phyloP scores from a whole-genome alignment of 2,329 filamentous ascomycete genomes.

The Scopulariopsis brevicaulis region DNA sequence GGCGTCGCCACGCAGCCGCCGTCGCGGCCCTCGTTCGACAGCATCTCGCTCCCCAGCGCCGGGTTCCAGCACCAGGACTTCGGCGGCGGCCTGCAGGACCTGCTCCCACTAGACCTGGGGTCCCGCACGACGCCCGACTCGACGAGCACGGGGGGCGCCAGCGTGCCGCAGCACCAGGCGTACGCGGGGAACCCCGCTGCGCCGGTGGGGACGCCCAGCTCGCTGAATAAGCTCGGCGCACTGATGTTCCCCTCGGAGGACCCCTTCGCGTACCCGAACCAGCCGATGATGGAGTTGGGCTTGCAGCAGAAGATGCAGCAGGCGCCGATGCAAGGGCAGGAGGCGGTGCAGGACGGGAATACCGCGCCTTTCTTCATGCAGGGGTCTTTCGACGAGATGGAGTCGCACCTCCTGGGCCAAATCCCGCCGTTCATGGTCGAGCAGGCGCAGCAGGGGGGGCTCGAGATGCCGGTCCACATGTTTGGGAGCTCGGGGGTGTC shows the following conservation, averaged over 20 bases:
- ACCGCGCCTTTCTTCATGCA: slow-evolving; percentile 37
- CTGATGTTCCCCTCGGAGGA: slow-evolving; percentile 75
- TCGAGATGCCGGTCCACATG: slow-evolving; percentile 1
- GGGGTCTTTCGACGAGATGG: slow-evolving; percentile 50
- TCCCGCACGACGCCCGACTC: slow-evolving; percentile 30
- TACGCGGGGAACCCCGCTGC: slow-evolving; percentile 9
- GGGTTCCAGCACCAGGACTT: slow-evolving; percentile 13
- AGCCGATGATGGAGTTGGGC: slow-evolving; percentile 54
- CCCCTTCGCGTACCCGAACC: slow-evolving; percentile 69
- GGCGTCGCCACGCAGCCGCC: slow-evolving; percentile 7
- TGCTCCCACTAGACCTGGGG: slow-evolving; percentile 32
- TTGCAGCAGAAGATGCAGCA: slow-evolving; percentile 22
- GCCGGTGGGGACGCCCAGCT: slow-evolving; percentile 21
- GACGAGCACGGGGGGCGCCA: slow-evolving; percentile 27
- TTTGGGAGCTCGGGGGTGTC: neutral
- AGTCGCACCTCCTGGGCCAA: slow-evolving; percentile 61
- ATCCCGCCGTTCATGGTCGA: slow-evolving; percentile 58
- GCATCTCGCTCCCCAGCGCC: slow-evolving; percentile 16
- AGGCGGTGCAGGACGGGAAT: slow-evolving; percentile 17
- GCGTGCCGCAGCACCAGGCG: slow-evolving; percentile 19
- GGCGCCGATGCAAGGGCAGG: slow-evolving; percentile 13
- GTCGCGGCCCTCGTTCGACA: slow-evolving; percentile 20
- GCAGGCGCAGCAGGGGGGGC: slow-evolving; percentile 1
- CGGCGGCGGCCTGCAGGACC: slow-evolving; percentile 25
- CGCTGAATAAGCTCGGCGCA: slow-evolving; percentile 57